Conservation (phyloP, 768 basidiomycete genomes). For the Amanita jacksonii region DNA sequence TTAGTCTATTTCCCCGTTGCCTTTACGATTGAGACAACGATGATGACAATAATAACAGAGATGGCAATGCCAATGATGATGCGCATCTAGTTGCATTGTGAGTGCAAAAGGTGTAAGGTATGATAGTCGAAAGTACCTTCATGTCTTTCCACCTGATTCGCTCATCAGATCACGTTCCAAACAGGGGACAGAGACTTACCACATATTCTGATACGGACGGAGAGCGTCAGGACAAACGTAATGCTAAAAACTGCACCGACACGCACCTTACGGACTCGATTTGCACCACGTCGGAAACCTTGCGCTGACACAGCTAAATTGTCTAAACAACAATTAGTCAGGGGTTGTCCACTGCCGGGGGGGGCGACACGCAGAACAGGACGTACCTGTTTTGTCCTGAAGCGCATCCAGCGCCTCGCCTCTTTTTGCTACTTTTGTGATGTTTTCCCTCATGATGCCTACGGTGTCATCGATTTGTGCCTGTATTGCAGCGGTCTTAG, state of each 20-base stretch:
- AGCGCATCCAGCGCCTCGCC: constrained; percentile 90
- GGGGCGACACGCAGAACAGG: constrained; percentile 1
- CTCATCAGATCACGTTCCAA: too few relatives aligned
- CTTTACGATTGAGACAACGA: constrained; percentile 91
- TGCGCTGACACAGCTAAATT: constrained; percentile 98
- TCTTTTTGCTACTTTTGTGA: constrained; percentile 90
- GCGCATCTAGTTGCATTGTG: constrained; percentile 59
- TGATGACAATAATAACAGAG: constrained; percentile 86
- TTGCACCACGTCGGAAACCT: constrained; percentile 95
- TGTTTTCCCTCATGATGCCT: constrained; percentile 97
- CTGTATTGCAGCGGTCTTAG: constrained; percentile 93
- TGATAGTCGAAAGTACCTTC: constrained; percentile 51
- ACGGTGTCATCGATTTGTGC: constrained; percentile 97
- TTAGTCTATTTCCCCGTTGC: constrained; percentile 36
- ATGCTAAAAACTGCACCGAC: background rate
- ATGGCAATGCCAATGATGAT: constrained; percentile 92
- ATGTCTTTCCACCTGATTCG: constrained; percentile 95
- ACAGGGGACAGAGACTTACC: constrained; percentile 30
- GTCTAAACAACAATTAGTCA: constrained; percentile 39
- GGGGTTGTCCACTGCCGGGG: background rate
- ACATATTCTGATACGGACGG: constrained; percentile 61
- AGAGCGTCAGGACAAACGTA: too few relatives aligned
- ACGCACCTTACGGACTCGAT: constrained; percentile 91
- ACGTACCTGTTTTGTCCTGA: constrained; percentile 96
- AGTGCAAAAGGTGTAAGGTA: constrained; percentile 3